Base-by-base conservation (phyloP, 768 basidiomycete genomes). In the Pisolithus sp. region DNA sequence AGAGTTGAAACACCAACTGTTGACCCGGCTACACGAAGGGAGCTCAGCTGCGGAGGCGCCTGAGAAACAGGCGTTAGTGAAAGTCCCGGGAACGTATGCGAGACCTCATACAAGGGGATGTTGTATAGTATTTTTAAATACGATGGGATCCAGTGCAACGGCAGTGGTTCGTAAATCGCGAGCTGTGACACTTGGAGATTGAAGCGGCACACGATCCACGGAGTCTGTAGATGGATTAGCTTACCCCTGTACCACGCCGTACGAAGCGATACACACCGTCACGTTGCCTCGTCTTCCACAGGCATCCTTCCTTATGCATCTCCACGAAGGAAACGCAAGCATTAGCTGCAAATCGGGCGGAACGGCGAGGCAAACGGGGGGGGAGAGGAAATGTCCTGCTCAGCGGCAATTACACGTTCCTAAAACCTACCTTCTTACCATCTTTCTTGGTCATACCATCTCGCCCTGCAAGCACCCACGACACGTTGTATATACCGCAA, bases 201-300 rank as follows among this genome's bases (percentile, higher is more conserved):
- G 77, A n/a, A 93, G 71, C 7, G 85, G 83, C 18, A 91, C 80
- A 48, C 85, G 82, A 59, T 90, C 89, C 48, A 91, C 81, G 0
- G 83, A 82, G 42, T 77, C 87, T 76, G 53, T 24, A 23, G 55
- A 7, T 59, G 28, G 45, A 23, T 26, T n/a, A 4, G 28, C 6
- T 41, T 45, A 13, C 31, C 3, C n/a, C 39, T 31, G 7, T 30
- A 44, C 12, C 31, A 2, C n/a, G 40, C 46, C 15, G 47, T 7
- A 17, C 40, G 4, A 54, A 28, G 48, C 30, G 41, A 30, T 34
- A 65, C 81, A 55, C 60, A 92, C 90, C 69, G 66, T 90, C 86
- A 57, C 89, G 91, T 63, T 92, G 89, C 51, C 81, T 78, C 47
- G 23, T 3, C 23, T 24, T 24, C 23, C 3, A 24, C 23, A 5